Base-by-base conservation (phyloP, 371 early-diverging fungal genomes). In the Syncephalastrum monosporum region DNA sequence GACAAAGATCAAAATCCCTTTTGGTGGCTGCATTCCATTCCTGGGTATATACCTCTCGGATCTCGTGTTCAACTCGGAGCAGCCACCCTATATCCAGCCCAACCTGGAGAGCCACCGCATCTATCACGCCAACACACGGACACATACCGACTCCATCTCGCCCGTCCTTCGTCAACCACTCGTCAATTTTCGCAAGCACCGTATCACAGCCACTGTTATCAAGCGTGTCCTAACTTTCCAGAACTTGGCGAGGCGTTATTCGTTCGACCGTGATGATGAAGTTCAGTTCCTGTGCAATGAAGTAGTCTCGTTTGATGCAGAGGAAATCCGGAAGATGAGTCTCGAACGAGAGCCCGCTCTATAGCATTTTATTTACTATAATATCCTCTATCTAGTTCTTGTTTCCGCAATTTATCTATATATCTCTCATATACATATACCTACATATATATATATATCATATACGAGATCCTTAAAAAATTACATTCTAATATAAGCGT, bases 21-120 rank as follows among this genome's bases (percentile, higher is more conserved):
- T 74, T 69, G 82, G 83, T 21, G 85, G 84, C 3, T 79, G 82
- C 53, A 80, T 86, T 17, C 85, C 83, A 0, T 84, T 85, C 48
- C 57, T 85, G 41, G 86, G 81, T 12, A 71, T 88, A 10, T 88
- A 84, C 49, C 47, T 88, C 4, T 86, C 86, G 0, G 89, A 88
- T 47, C 69, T 88, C 5, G 69, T 85, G 1, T 85, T 80, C 56
- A 88, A 87, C 60, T 71, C 82, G 3, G 88, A 88, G 53, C 64
- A 82, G n/a, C 83, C 85, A 3, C 72, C 85, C 0, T 83, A 72
- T 53, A 49, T 85, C 3, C 74, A 74, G 16, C 71, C 82, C 10
- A 67, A 58, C 25, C 47, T 61, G 15, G 67, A 69, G 8, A 60
- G 64, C 19, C 60, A 61, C 21, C 56, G 44, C 17, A 67, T 65